phyloP scores from a whole-genome alignment of 192 early-diverging fungal genomes.

The Entomortierella parvispora region DNA sequence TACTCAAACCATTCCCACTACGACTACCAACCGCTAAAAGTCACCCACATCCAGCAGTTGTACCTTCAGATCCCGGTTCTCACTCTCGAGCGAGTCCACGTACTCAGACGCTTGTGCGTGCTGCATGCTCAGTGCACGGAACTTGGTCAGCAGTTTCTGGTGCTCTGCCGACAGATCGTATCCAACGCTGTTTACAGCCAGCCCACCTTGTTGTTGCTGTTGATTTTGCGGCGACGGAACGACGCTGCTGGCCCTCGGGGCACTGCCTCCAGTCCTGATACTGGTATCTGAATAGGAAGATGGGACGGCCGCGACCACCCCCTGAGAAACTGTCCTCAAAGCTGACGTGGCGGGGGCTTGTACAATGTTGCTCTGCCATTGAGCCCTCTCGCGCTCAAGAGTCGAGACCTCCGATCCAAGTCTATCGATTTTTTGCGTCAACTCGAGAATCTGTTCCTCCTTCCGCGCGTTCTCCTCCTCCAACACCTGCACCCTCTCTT shows the following conservation, averaged over 20 bases:
- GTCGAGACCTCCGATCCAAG: conserved; percentile 24
- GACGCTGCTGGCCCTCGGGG: background rate
- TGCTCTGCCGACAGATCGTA: conserved; percentile 39
- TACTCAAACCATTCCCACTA: too few relatives aligned
- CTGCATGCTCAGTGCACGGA: conserved; percentile 35
- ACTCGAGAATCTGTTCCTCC: conserved; percentile 24
- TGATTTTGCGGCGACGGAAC: too few relatives aligned
- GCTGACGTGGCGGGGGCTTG: too few relatives aligned
- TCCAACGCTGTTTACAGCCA: conserved; percentile 34
- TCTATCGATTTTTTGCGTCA: conserved; percentile 19
- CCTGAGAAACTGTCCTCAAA: background rate
- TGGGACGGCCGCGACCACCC: background rate
- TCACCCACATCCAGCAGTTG: conserved; percentile 30
- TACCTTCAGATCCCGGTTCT: conserved; percentile 38
- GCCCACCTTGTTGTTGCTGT: background rate
- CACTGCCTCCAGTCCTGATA: conserved; percentile 6
- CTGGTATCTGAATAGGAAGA: conserved; percentile 7
- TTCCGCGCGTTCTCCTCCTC: conserved; percentile 21
- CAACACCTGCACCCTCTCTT: background rate
- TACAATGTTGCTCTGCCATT: too few relatives aligned
- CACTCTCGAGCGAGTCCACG: conserved; percentile 38
- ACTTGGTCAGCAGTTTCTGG: conserved; percentile 33
- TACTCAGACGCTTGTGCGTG: conserved; percentile 47
- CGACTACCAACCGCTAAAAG: too few relatives aligned
- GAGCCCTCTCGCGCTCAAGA: conserved; percentile 23